phyloP scores from a whole-genome alignment of 495 filamentous ascomycete species.

The Xylaria acuta region DNA sequence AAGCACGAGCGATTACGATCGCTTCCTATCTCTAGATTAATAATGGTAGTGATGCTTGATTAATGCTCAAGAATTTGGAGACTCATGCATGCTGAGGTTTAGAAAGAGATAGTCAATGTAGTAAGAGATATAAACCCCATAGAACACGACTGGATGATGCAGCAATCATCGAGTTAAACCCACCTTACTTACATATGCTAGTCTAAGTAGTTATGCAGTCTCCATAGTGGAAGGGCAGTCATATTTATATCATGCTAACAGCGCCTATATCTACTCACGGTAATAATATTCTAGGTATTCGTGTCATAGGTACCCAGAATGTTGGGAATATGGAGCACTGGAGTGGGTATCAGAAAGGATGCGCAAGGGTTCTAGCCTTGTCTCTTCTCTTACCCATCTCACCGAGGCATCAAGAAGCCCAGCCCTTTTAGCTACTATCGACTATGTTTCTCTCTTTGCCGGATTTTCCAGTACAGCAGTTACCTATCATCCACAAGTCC shows the following conservation, averaged over 20 bases:
- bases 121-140: not conserved
- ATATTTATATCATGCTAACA: constrained; percentile 12
- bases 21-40: not conserved
- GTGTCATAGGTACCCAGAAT: constrained; percentile 35
- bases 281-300: constrained; percentile 10
- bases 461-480: not conserved
- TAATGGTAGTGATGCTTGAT: not conserved
- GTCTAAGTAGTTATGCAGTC: not conserved
- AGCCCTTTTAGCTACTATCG: not conserved
- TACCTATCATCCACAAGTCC: not conserved
- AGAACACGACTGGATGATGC: not conserved
- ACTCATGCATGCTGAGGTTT: not conserved
- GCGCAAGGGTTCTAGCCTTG: constrained; percentile 37
- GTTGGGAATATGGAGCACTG: constrained; percentile 40
- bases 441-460: not conserved
- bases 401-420: constrained; percentile 4
- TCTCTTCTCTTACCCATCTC: constrained; percentile 28
- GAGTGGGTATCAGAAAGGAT: constrained; percentile 35
- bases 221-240: not conserved
- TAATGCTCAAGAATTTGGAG: not conserved
- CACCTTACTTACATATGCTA: constrained; percentile 1
- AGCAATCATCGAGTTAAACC: not conserved
- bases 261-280: constrained; percentile 9
- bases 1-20: constrained; percentile 24
- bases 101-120: not conserved